Base-by-base conservation (phyloP, 176 grass and related monocot species). In the Oryza glumipatula region DNA sequence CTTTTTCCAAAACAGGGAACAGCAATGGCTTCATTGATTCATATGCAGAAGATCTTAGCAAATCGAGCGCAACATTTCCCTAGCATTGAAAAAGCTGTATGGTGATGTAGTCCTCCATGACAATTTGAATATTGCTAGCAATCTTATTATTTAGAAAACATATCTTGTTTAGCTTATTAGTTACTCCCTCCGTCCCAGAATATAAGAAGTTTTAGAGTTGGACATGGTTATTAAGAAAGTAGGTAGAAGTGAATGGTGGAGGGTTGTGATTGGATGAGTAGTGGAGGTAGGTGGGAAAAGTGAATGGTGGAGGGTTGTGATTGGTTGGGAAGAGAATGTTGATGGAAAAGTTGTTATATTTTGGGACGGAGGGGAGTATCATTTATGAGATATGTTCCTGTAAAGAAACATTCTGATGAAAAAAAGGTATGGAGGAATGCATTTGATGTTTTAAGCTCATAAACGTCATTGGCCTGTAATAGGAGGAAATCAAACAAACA, bases 1-100 rank as follows among this genome's bases (percentile, higher is more conserved):
- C 32, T 49, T 24, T 38, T 52, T 83, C 64, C 10, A 63, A 83
- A 82, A 82, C 60, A 99, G 96, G 94, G 96, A 89, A 99, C 96
- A 56, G 96, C 96, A 78, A 89, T 96, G 84, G 93, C 93, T 72
- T 99, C 96, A 66, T 83, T 99, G 83, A 16, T 96, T 75, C 96
- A 99, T 86, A 99, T 99, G 96, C 94, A 96, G 84, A 99, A 99
- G 78, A 89, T 99, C 67, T 91, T 99, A 70, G 82, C 88, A 70
- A 96, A 83, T 83, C 88, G 91, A 65, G 88, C 90, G 58, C 93
- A 96, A 2, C 86, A 99, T 78, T 99, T 96, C 66, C 79, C 94
- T 30, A 87, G 83, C 70, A 77, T 92, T 69, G 96, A 96, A 82
- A 99, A 94, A 89, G 96, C 94, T 81, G 96, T 99, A 99, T 70